Evolutionary conservation across 495 filamentous ascomycete genomes (phyloP).

Genomic region (Penicillium nucicola): DNA sequence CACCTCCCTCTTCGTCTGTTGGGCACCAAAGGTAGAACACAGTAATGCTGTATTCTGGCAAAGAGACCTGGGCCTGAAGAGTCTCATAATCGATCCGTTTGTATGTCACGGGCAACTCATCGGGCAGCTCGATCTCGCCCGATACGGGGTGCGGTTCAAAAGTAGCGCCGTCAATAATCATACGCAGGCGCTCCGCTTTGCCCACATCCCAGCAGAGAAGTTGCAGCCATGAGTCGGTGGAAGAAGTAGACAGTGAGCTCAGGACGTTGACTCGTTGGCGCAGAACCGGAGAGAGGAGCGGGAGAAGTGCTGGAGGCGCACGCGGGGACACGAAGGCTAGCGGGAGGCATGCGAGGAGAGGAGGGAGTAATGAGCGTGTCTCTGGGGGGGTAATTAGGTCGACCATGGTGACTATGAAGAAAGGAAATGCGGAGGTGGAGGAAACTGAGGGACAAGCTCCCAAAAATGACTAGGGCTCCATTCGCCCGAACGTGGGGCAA

Average conservation of each 20-base stretch:
- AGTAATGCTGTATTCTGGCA: slow-evolving; percentile 53
- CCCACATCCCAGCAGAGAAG: slow-evolving; percentile 80
- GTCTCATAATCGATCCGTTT: slow-evolving; percentile 82
- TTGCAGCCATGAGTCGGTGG: slow-evolving; percentile 77
- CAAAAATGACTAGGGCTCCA: slow-evolving; percentile 13
- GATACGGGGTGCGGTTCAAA: slow-evolving; percentile 90
- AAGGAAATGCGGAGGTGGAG: slow-evolving; percentile 2
- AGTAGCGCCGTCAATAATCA: slow-evolving; percentile 59
- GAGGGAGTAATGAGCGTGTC: slow-evolving; percentile 61
- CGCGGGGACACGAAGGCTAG: slow-evolving; percentile 74
- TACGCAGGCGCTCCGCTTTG: slow-evolving; percentile 64
- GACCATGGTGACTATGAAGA: slow-evolving; percentile 34
- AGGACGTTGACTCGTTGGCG: slow-evolving; percentile 83
- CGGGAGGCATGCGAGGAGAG: slow-evolving; percentile 81
- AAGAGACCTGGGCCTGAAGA: slow-evolving; percentile 62
- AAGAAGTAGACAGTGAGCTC: slow-evolving; percentile 49
- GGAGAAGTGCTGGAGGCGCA: slow-evolving; percentile 74
- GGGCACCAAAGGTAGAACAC: slow-evolving; percentile 66
- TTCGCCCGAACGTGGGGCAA: slow-evolving; percentile 32
- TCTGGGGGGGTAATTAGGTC: slow-evolving; percentile 63
- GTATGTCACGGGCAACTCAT: slow-evolving; percentile 62
- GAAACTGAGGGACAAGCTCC: background rate
- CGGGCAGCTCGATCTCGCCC: slow-evolving; percentile 79
- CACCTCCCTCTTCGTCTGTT: slow-evolving; percentile 63
- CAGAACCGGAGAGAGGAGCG: slow-evolving; percentile 84